Percentiles rank a stretch among this genome's conserved stretches.
These are phyloP conservation scores for Leishmania lainsoni DNA, from an alignment of 208 protist species.

Conservation along the genomic window DNA sequence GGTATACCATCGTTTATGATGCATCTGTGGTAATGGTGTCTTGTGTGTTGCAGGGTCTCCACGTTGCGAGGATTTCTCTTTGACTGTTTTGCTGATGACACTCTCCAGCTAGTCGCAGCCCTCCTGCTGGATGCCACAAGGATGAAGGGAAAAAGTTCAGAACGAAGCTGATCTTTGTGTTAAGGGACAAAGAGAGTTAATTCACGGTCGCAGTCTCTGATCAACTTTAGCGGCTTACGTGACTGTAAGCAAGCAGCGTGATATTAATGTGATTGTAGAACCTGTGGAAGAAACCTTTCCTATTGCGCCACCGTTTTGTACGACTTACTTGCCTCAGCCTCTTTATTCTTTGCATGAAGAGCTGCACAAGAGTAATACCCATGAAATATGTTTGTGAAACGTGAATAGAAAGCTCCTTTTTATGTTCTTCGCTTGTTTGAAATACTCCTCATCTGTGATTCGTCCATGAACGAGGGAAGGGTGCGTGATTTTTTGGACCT, in stretches of 20 bases:
- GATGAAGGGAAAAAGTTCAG: conserved; percentile 26
- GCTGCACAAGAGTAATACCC: conserved; percentile 18
- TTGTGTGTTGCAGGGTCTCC: too few species aligned
- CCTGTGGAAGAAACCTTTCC: conserved; percentile 35
- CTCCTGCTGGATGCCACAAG: conserved; percentile 28
- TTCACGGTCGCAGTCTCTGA: conserved; percentile 58
- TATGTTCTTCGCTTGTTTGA: conserved; percentile 36
- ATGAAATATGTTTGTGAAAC: conserved; percentile 59
- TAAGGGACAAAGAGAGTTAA: conserved; percentile 63
- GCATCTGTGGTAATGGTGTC: conserved; percentile 9
- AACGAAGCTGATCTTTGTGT: conserved; percentile 37
- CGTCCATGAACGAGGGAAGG: conserved; percentile 46
- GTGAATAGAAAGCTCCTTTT: conserved; percentile 39
- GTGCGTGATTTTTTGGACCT: conserved; percentile 45
- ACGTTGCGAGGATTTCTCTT: conserved; percentile 53
- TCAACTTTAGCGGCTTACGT: conserved; percentile 61
- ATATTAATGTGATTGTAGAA: conserved; percentile 55
- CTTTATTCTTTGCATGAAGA: conserved; percentile 32
- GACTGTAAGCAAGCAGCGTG: conserved; percentile 55
- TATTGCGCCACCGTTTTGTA: conserved; percentile 46
- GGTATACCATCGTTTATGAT: conserved; percentile 36
- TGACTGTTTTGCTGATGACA: conserved; percentile 50
- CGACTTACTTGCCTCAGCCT: conserved; percentile 38
- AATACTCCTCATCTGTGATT: conserved; percentile 30
- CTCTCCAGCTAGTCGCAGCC: conserved; percentile 15